Evolutionary conservation across 2,329 filamentous ascomycete genomes (phyloP).

Genomic region (Calonectria crousiana): DNA sequence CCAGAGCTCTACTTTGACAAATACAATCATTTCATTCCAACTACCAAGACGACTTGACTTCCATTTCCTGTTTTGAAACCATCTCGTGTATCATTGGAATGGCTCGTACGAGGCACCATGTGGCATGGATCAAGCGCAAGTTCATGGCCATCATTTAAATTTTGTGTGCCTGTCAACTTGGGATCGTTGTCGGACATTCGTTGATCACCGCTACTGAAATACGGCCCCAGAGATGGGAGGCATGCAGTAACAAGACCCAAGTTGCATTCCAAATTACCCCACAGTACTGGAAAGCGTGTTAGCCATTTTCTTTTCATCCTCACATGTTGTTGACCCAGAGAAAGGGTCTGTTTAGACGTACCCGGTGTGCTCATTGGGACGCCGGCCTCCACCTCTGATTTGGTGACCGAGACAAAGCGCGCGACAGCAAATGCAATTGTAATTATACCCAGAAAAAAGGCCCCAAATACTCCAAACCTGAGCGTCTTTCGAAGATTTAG

Average conservation of each 20-base stretch:
- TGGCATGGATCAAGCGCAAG: background rate
- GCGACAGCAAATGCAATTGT: background rate
- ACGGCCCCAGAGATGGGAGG: background rate
- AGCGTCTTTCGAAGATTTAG: background rate
- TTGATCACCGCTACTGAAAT: background rate
- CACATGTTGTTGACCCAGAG: background rate
- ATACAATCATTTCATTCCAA: background rate
- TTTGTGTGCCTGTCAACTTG: background rate
- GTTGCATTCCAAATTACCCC: background rate
- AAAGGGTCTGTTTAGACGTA: background rate
- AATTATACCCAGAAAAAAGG: background rate
- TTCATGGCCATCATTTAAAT: background rate
- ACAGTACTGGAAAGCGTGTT: background rate
- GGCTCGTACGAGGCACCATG: background rate
- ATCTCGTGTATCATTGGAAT: background rate
- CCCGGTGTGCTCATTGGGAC: background rate
- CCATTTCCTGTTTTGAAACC: background rate
- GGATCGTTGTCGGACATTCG: background rate
- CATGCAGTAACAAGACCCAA: background rate
- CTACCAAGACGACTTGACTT: background rate
- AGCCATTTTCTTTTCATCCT: background rate
- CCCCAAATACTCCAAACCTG: background rate
- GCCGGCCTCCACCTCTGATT: background rate
- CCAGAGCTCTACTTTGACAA: background rate
- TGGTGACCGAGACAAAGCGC: background rate